A percentile compares a stretch with the other conserved stretches of the same genome.
These are phyloP conservation scores for Bidens hawaiensis DNA, from an alignment of 140 eudicot species.

Conservation along the genomic window DNA sequence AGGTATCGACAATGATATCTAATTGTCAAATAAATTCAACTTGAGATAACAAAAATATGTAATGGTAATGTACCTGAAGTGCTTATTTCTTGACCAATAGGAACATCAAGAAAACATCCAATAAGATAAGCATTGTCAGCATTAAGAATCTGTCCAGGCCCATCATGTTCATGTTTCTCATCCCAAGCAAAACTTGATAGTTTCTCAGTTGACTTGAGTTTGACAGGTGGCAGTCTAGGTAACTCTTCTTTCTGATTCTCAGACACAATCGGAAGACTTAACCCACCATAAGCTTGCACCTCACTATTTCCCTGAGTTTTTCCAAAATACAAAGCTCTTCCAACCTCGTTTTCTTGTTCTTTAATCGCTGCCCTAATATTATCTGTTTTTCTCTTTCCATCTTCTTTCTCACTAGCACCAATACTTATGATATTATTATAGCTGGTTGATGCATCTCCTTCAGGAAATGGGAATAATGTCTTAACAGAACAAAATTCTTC, in stretches of 20 bases:
- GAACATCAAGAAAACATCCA: constrained; percentile 86
- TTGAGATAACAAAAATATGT: background rate
- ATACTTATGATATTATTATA: constrained; percentile 27
- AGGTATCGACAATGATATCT: background rate
- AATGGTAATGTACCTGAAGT: constrained; percentile 51
- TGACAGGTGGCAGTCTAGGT: constrained; percentile 86
- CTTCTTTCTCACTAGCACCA: constrained; percentile 41
- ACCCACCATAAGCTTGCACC: constrained; percentile 34
- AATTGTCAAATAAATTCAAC: background rate
- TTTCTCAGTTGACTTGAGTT: constrained; percentile 78
- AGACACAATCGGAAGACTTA: constrained; percentile 41
- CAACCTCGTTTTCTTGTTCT: constrained; percentile 81
- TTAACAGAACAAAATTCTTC: constrained; percentile 60
- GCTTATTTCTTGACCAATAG: constrained; percentile 81
- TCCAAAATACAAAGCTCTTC: constrained; percentile 62
- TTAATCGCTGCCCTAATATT: constrained; percentile 62
- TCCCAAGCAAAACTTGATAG: constrained; percentile 66
- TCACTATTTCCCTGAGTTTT: constrained; percentile 48
- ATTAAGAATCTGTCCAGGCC: constrained; percentile 43
- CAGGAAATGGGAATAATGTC: constrained; percentile 68
- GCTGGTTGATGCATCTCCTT: constrained; percentile 51
- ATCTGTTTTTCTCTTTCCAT: constrained; percentile 52
- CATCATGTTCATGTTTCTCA: constrained; percentile 78
- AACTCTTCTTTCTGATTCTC: constrained; percentile 81
- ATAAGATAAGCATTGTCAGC: constrained; percentile 68